Conservation (phyloP, 2,329 filamentous ascomycete genomes). For the Apiospora arundinis region DNA sequence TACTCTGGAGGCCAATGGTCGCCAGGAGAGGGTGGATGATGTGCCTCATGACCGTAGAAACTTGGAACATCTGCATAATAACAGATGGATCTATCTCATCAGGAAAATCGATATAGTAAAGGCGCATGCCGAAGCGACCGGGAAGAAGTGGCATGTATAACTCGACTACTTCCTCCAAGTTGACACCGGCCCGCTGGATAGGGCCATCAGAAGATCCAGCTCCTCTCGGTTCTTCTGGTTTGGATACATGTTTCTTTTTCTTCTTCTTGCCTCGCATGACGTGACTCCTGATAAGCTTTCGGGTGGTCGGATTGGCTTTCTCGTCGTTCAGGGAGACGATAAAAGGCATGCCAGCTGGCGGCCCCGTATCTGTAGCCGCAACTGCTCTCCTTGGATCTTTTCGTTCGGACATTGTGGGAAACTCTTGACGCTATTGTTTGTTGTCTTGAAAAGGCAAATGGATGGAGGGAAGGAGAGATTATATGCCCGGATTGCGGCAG, state of each 20-base stretch:
- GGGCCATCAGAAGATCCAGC: background rate
- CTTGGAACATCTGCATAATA: slow-evolving; percentile 30
- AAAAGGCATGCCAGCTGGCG: slow-evolving; percentile 35
- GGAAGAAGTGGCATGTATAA: slow-evolving; percentile 25
- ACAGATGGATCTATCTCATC: slow-evolving; percentile 36
- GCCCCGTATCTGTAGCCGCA: background rate
- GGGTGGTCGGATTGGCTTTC: slow-evolving; percentile 39
- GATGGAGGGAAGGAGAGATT: background rate
- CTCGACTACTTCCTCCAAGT: background rate
- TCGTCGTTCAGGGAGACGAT: slow-evolving; percentile 37
- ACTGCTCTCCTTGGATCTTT: background rate
- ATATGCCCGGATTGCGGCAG: background rate
- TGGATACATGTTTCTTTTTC: background rate
- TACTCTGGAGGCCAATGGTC: background rate
- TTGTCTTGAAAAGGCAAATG: background rate
- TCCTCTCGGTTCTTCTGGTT: background rate
- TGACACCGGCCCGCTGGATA: background rate
- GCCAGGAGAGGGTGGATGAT: background rate
- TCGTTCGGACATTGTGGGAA: background rate
- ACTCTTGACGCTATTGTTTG: background rate
- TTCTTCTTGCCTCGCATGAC: slow-evolving; percentile 51
- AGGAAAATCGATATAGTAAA: slow-evolving; percentile 36
- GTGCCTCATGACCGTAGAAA: background rate
- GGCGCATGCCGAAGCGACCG: slow-evolving; percentile 28
- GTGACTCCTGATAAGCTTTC: slow-evolving; percentile 47